These are phyloP conservation scores for Erodium chrysanthum DNA, from an alignment of 441 rosid species.

Conservation along the genomic window DNA sequence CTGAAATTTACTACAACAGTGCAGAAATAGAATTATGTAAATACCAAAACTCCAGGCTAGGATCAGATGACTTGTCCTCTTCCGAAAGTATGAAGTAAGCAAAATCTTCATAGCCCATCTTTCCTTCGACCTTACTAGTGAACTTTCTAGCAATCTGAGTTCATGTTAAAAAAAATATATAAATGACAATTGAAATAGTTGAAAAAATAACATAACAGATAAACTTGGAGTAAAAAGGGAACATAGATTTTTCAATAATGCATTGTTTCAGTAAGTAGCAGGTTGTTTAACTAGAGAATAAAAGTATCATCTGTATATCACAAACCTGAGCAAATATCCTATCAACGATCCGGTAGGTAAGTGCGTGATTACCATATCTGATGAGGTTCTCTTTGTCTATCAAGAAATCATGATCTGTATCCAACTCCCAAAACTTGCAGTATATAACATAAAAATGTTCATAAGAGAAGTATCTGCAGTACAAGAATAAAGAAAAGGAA, in stretches of 20 bases:
- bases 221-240: slow-evolving; percentile 5
- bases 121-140: slow-evolving; percentile 79
- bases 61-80: slow-evolving; percentile 94
- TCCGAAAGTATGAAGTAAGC: slow-evolving; percentile 90
- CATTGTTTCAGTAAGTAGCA: slow-evolving; percentile 9
- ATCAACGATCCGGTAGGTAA: slow-evolving; percentile 93
- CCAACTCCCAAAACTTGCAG: slow-evolving; percentile 99
- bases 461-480: slow-evolving; percentile 77
- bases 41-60: slow-evolving; percentile 94
- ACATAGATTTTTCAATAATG: not conserved
- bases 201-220: slow-evolving; percentile 12
- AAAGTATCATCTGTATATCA: slow-evolving; percentile 8
- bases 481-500: slow-evolving; percentile 12
- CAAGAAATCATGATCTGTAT: slow-evolving; percentile 88
- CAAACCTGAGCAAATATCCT: slow-evolving; percentile 95
- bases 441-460: slow-evolving; percentile 96
- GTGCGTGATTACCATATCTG: slow-evolving; percentile 96
- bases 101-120: slow-evolving; percentile 98
- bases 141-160: slow-evolving; percentile 75
- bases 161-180: slow-evolving; percentile 13
- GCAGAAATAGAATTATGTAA: slow-evolving; percentile 15
- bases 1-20: not conserved
- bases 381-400: slow-evolving; percentile 96
- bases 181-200: slow-evolving; percentile 11
- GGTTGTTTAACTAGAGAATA: slow-evolving; percentile 8